phyloP scores from a whole-genome alignment of 129 eudicot species.

The Saposhnikovia divaricata region DNA sequence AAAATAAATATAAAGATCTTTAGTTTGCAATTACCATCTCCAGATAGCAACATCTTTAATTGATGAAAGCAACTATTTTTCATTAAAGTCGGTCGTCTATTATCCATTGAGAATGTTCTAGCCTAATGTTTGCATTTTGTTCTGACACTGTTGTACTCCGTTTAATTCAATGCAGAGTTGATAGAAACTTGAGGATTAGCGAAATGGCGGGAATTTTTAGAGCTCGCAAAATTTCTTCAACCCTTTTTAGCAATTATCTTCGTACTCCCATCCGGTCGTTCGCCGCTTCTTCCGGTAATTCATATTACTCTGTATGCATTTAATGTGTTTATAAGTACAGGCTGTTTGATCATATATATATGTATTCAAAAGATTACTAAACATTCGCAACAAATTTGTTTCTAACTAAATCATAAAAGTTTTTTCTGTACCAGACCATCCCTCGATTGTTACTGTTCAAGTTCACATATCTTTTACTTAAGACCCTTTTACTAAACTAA shows the following conservation, averaged over 20 bases:
- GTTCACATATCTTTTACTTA: too few species aligned
- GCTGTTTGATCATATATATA: not conserved
- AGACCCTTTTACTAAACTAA: too few species aligned
- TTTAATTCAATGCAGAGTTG: not conserved
- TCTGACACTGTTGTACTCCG: not conserved
- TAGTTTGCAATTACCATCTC: not conserved
- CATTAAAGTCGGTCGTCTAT: not conserved
- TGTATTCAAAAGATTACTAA: not conserved
- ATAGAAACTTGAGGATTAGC: not conserved
- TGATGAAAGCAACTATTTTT: not conserved
- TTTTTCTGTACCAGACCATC: not conserved
- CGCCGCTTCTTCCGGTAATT: conserved; percentile 5
- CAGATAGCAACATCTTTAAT: not conserved
- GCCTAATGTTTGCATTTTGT: not conserved
- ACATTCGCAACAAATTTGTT: not conserved
- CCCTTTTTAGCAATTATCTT: conserved; percentile 4
- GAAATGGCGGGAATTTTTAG: conserved; percentile 9
- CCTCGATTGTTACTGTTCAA: too few species aligned
- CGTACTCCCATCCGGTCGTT: not conserved
- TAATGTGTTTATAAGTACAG: not conserved
- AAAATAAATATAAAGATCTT: not conserved
- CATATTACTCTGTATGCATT: not conserved
- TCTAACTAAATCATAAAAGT: not conserved
- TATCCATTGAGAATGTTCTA: not conserved
- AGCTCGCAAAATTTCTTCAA: conserved; percentile 3